phyloP scores from a whole-genome alignment of 257 asterid genomes.

The Solanum ossicruentum region DNA sequence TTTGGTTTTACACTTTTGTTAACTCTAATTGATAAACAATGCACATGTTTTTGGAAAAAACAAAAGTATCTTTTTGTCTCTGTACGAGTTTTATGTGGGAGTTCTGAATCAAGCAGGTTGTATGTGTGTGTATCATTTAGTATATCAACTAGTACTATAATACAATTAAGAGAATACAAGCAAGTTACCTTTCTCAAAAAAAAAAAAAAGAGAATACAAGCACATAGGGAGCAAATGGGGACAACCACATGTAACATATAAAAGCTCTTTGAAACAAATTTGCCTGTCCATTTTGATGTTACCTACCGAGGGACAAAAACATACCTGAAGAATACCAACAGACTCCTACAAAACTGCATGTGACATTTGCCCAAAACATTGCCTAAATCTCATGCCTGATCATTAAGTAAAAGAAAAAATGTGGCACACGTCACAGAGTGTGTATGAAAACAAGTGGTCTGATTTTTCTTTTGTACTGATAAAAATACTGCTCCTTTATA shows the following conservation, averaged over 20 bases:
- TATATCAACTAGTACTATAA: background rate
- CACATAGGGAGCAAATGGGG: background rate
- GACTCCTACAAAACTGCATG: background rate
- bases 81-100: background rate
- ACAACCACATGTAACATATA: background rate
- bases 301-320: background rate
- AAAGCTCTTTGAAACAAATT: background rate
- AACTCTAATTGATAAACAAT: background rate
- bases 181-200: background rate
- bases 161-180: background rate
- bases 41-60: background rate
- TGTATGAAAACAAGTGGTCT: background rate
- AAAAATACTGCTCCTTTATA: background rate
- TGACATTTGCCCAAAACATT: background rate
- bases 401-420: background rate
- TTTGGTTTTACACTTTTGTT: background rate
- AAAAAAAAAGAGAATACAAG: background rate
- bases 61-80: background rate
- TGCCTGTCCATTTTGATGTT: background rate
- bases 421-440: background rate
- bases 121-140: background rate
- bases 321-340: background rate
- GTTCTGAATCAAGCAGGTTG: background rate
- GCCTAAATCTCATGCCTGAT: background rate
- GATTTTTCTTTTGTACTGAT: background rate